Conservation (phyloP, 2,329 filamentous ascomycete genomes). For the Fusarium verticillioides region DNA sequence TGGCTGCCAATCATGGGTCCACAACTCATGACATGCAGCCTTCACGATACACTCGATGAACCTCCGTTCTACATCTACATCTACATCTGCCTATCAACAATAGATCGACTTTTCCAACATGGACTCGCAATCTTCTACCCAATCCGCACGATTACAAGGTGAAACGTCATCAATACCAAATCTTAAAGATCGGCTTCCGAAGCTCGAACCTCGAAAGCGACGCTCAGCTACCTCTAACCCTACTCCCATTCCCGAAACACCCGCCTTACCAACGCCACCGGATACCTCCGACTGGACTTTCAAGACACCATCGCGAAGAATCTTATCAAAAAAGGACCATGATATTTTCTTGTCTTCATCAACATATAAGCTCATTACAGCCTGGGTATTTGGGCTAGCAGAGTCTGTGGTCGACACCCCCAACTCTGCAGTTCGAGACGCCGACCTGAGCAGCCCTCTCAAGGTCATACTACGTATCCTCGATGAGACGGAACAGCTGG, state of each 20-base stretch:
- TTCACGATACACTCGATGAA: not conserved
- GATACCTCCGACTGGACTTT: conserved; percentile 70
- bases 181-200: conserved; percentile 69
- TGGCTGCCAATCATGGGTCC: conserved; percentile 24
- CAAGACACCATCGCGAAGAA: conserved; percentile 77
- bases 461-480: conserved; percentile 76
- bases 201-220: conserved; percentile 72
- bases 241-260: conserved; percentile 78
- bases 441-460: conserved; percentile 70
- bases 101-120: conserved; percentile 34
- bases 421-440: conserved; percentile 67
- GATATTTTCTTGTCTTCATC: conserved; percentile 81
- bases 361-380: conserved; percentile 78
- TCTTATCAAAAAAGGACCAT: conserved; percentile 84
- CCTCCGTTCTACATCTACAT: conserved; percentile 16
- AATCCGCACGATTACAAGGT: conserved; percentile 17
- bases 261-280: conserved; percentile 75
- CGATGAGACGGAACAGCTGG: conserved; percentile 72
- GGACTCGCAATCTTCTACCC: conserved; percentile 38
- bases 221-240: conserved; percentile 63
- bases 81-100: conserved; percentile 4
- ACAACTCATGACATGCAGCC: conserved; percentile 27
- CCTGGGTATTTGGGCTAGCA: conserved; percentile 87
- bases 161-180: conserved; percentile 44
- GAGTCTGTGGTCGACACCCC: conserved; percentile 81